Percentiles rank a stretch among this genome's conserved stretches.
These are phyloP conservation scores for Casuarina cunninghamiana DNA, from an alignment of 306 rosid species.

Conservation along the genomic window DNA sequence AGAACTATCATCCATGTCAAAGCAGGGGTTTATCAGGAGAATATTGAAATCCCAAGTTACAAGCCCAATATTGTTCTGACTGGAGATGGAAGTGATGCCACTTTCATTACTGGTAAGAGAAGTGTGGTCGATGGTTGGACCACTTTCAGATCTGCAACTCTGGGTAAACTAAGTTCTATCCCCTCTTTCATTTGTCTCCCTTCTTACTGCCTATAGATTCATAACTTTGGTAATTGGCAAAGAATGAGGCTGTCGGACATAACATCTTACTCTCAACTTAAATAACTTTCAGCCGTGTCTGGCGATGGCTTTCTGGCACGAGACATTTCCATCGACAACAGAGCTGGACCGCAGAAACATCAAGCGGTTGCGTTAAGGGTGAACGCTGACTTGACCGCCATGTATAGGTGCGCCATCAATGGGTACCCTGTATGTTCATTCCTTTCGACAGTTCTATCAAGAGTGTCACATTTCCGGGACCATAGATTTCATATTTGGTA, in stretches of 20 bases:
- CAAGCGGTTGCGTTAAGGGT: conserved; percentile 81
- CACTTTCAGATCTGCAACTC: conserved; percentile 79
- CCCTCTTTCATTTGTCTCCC: not conserved
- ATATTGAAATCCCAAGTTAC: conserved; percentile 66
- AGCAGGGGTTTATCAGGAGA: conserved; percentile 62
- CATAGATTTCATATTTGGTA: conserved; percentile 75
- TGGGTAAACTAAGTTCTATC: conserved; percentile 41
- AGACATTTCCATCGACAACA: conserved; percentile 64
- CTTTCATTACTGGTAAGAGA: conserved; percentile 59
- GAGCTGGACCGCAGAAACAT: conserved; percentile 66
- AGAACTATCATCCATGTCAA: conserved; percentile 62
- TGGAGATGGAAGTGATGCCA: conserved; percentile 74
- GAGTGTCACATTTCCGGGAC: conserved; percentile 81
- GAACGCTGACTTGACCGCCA: conserved; percentile 65
- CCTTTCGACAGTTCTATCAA: conserved; percentile 76
- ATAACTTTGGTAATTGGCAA: no score
- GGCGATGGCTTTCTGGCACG: conserved; percentile 85
- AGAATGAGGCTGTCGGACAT: not conserved
- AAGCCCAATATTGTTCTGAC: conserved; percentile 67
- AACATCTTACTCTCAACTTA: not conserved
- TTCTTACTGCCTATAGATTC: not conserved
- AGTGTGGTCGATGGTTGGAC: conserved; percentile 64
- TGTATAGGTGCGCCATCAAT: conserved; percentile 56
- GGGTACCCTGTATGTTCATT: conserved; percentile 71
- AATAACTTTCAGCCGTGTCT: conserved; percentile 50